Evolutionary conservation across 352 stramenopile genomes (phyloP).

Genomic region (Phytopythium chamaehyphon): DNA sequence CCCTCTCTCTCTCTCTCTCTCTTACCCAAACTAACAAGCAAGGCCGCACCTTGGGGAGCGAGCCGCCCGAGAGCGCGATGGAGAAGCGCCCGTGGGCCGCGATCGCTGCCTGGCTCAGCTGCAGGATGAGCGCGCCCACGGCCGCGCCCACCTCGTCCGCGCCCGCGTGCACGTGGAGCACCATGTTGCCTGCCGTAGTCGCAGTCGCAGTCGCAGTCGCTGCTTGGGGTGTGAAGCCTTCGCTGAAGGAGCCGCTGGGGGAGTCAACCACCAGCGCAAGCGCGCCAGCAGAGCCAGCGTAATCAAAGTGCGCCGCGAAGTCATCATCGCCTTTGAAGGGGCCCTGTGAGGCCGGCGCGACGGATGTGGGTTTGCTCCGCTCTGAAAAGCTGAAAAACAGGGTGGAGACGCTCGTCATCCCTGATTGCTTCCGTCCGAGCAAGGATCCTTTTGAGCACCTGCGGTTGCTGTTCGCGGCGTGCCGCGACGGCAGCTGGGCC

Average conservation of each 20-base stretch:
- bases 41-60: conserved; percentile 61
- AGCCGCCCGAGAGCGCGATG: conserved; percentile 85
- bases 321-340: too few species aligned
- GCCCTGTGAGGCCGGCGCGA: too few species aligned
- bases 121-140: conserved; percentile 59
- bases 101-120: conserved; percentile 66
- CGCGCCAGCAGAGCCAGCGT: background rate
- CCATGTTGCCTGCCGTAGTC: conserved; percentile 22
- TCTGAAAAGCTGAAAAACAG: too few species aligned
- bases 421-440: too few species aligned
- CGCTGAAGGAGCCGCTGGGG: background rate
- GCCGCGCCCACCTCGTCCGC: conserved; percentile 55
- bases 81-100: conserved; percentile 60
- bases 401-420: too few species aligned
- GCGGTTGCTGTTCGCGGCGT: too few species aligned
- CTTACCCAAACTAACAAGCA: background rate
- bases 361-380: too few species aligned
- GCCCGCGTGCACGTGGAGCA: conserved; percentile 48
- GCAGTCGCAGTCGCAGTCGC: background rate
- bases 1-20: background rate
- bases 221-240: too few species aligned
- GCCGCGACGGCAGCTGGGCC: too few species aligned
- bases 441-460: too few species aligned
- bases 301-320: background rate
- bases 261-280: background rate